Evolutionary conservation across 2,329 filamentous ascomycete species (phyloP).

Genomic region (Blastomyces silverae): DNA sequence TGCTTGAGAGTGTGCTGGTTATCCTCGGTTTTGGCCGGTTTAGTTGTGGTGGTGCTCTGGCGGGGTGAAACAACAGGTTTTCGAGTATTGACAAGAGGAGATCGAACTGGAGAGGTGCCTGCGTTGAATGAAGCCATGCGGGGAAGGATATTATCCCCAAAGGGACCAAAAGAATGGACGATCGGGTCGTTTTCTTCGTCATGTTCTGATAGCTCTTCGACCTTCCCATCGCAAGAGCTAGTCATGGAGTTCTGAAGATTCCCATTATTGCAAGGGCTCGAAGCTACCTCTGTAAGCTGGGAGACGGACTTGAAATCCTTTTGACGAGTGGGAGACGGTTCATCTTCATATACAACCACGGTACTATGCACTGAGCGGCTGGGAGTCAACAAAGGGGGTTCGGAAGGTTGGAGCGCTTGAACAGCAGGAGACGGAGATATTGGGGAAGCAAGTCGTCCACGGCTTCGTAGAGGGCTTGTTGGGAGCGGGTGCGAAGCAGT

Average conservation of each 20-base stretch:
- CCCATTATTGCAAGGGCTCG: conserved; percentile 28
- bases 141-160: conserved; percentile 75
- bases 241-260: conserved; percentile 31
- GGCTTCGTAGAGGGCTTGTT: conserved; percentile 50
- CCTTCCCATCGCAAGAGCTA: conserved; percentile 32
- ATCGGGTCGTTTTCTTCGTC: conserved; percentile 94
- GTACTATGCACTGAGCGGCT: conserved; percentile 40
- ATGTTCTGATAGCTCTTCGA: conserved; percentile 65
- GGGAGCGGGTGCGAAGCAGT: conserved; percentile 28
- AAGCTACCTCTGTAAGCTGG: conserved; percentile 31
- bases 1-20: conserved; percentile 20
- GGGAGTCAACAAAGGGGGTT: conserved; percentile 40
- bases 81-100: conserved; percentile 29
- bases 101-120: conserved; percentile 54
- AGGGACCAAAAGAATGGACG: conserved; percentile 85
- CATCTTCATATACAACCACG: conserved; percentile 66
- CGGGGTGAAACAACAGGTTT: conserved; percentile 25
- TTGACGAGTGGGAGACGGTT: conserved; percentile 49
- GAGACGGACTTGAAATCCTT: conserved; percentile 27
- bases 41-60: conserved; percentile 23
- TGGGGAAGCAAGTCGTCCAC: conserved; percentile 62
- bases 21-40: conserved; percentile 23
- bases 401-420: conserved; percentile 40
- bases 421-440: conserved; percentile 62
- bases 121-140: conserved; percentile 72